Conservation (phyloP, 2,329 filamentous ascomycete genomes). For the Verticillium albo-atrum region DNA sequence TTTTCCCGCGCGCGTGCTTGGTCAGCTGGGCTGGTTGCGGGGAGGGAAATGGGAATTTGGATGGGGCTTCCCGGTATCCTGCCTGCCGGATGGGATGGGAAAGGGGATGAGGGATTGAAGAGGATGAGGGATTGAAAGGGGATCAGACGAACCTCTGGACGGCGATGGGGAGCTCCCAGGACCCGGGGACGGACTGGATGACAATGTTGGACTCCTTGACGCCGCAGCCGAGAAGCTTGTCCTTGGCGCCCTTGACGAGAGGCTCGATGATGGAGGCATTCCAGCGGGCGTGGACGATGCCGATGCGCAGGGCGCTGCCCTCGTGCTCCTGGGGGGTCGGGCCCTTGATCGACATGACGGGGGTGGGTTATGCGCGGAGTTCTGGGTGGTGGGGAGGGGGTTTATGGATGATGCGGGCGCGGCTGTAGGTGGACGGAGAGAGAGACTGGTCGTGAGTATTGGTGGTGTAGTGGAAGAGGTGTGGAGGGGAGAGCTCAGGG, state of each 20-base stretch:
- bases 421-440: neutral
- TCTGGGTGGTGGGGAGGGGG: neutral
- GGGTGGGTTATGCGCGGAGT: neutral
- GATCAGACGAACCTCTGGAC: slow-evolving; percentile 64
- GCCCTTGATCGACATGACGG: slow-evolving; percentile 47
- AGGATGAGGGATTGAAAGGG: neutral
- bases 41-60: slow-evolving; percentile 7
- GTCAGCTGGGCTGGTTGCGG: neutral
- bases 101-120: too few species aligned
- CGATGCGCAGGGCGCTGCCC: slow-evolving; percentile 76
- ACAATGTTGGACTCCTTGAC: slow-evolving; percentile 87
- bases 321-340: slow-evolving; percentile 55
- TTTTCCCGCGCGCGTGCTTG: too few species aligned
- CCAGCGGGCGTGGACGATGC: slow-evolving; percentile 95
- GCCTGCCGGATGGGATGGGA: too few species aligned
- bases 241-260: slow-evolving; percentile 75
- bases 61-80: too few species aligned
- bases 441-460: neutral
- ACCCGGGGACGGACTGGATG: slow-evolving; percentile 83
- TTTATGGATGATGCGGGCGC: neutral
- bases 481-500: neutral
- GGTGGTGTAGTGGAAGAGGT: neutral
- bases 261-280: slow-evolving; percentile 84
- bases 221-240: slow-evolving; percentile 71
- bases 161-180: slow-evolving; percentile 90